Percentiles rank a stretch among this genome's conserved stretches.
Evolutionary conservation across 257 asterid genomes (phyloP).

Genomic region (Phtheirospermum japonicum): DNA sequence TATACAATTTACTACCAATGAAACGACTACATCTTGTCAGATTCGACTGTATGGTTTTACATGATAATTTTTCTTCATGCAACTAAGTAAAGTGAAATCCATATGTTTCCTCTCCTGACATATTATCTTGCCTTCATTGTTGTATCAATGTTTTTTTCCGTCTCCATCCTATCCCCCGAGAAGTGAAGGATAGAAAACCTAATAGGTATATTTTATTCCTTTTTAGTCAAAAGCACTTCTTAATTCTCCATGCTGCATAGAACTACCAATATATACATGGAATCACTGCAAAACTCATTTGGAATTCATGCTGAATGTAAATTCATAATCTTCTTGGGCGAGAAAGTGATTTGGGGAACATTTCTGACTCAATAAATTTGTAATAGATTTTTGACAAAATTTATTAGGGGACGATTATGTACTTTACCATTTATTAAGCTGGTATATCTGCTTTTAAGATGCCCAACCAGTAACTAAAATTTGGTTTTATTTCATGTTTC

Average conservation of each 20-base stretch:
- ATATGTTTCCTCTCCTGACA: neutral
- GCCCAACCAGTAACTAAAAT: neutral
- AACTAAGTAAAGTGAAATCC: neutral
- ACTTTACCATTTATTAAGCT: neutral
- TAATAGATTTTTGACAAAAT: neutral
- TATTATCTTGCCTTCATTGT: neutral
- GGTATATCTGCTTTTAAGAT: neutral
- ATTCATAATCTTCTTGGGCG: neutral
- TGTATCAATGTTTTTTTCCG: constrained; percentile 6
- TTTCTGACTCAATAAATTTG: neutral
- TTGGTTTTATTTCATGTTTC: neutral
- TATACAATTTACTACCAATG: neutral
- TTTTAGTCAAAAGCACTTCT: neutral
- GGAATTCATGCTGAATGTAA: neutral
- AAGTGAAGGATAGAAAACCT: constrained; percentile 6
- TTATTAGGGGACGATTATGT: neutral
- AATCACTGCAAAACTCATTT: neutral
- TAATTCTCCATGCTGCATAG: constrained; percentile 4
- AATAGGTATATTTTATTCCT: constrained; percentile 5
- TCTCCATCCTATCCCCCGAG: constrained; percentile 6
- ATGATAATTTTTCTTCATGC: neutral
- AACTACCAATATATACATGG: neutral
- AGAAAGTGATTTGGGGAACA: constrained; percentile 12
- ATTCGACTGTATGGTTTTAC: neutral
- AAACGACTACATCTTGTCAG: neutral